These are phyloP conservation scores for Begonia loranthoides DNA, from an alignment of 306 rosid species.

Conservation along the genomic window DNA sequence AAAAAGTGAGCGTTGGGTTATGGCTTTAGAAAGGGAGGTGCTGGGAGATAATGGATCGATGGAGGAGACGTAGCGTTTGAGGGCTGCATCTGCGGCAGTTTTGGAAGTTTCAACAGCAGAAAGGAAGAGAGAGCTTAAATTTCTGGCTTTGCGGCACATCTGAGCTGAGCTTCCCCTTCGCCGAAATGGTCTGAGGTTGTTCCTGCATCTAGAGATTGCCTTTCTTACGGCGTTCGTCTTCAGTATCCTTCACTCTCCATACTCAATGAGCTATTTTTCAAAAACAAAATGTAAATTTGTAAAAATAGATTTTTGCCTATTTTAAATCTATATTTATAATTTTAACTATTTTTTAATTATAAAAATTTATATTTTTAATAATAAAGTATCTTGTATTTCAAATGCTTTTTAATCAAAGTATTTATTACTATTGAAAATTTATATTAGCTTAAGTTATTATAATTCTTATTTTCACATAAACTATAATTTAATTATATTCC, in stretches of 20 bases:
- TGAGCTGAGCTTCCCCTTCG: constrained; percentile 5
- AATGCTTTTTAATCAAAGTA: no score
- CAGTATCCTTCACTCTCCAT: no score
- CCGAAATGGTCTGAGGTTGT: neutral
- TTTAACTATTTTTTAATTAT: no score
- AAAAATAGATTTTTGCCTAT: no score
- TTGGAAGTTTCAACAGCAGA: constrained; percentile 13
- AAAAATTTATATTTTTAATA: no score
- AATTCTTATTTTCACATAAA: no score
- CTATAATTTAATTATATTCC: no score
- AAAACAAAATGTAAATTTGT: no score
- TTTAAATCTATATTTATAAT: no score
- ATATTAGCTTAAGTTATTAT: no score
- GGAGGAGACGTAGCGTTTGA: constrained; percentile 14
- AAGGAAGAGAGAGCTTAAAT: constrained; percentile 17
- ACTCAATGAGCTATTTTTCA: neutral
- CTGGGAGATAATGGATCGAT: constrained; percentile 8
- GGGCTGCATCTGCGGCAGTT: constrained; percentile 10
- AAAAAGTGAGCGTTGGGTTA: neutral
- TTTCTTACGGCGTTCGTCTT: neutral
- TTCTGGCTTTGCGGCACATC: constrained; percentile 31
- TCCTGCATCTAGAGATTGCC: neutral
- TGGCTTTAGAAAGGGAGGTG: constrained; percentile 7
- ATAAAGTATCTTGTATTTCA: no score
- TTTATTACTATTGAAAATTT: no score